phyloP scores from a whole-genome alignment of 768 basidiomycete genomes.

The Mrakia hoshinonis region DNA sequence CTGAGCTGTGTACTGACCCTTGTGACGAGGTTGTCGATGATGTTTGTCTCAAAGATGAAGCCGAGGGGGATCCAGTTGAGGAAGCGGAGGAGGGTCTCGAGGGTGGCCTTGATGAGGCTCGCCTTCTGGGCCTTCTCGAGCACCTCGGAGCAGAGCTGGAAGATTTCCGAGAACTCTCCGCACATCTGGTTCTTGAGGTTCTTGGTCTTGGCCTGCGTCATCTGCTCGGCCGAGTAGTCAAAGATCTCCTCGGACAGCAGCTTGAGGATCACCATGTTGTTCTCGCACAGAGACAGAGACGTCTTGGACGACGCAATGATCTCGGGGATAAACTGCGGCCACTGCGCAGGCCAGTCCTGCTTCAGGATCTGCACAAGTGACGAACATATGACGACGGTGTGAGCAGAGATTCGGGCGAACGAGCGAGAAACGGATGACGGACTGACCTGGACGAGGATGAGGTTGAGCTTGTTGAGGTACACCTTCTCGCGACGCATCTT shows the following conservation, averaged over 20 bases:
- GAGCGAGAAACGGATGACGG: background rate
- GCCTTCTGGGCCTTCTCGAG: constrained; percentile 95
- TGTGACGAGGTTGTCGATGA: constrained; percentile 85
- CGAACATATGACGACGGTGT: background rate
- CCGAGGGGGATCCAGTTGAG: constrained; percentile 98
- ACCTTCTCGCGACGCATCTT: constrained; percentile 85
- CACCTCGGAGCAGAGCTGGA: constrained; percentile 93
- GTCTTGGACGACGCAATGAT: constrained; percentile 95
- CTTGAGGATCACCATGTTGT: constrained; percentile 98
- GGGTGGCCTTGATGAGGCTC: constrained; percentile 82
- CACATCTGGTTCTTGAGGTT: constrained; percentile 97
- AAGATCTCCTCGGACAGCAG: constrained; percentile 98
- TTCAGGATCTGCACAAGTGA: constrained; percentile 72
- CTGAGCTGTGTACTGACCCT: too few relatives aligned
- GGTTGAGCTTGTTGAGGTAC: constrained; percentile 82
- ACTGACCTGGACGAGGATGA: constrained; percentile 83
- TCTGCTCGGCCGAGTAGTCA: constrained; percentile 94
- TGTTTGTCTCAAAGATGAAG: constrained; percentile 95
- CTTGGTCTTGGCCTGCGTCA: constrained; percentile 97
- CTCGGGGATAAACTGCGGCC: constrained; percentile 51
- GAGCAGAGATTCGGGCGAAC: background rate
- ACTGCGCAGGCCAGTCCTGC: constrained; percentile 99
- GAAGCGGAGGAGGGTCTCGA: constrained; percentile 91
- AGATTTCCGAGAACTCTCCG: constrained; percentile 92
- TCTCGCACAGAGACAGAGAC: constrained; percentile 92